Percentiles rank a stretch among this genome's conserved stretches.
phyloP scores from a whole-genome alignment of 2,329 filamentous ascomycete genomes.

The Ophiostoma sp. region DNA sequence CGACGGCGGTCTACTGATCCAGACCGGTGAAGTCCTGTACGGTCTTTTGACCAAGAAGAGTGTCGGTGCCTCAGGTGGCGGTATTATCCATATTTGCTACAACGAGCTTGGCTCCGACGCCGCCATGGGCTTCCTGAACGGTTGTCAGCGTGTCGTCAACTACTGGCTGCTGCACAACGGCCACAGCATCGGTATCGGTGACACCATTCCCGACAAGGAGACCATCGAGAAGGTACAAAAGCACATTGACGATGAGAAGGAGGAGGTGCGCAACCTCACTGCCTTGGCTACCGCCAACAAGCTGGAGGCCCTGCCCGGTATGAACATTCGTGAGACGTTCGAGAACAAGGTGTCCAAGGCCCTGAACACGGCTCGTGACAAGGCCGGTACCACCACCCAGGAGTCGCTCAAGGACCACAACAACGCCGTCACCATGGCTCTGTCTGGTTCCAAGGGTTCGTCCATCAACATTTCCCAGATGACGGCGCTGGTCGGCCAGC shows the following conservation, averaged over 20 bases:
- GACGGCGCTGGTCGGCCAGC: slow-evolving; percentile 95
- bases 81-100: slow-evolving; percentile 92
- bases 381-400: slow-evolving; percentile 87
- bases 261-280: slow-evolving; percentile 70
- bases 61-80: slow-evolving; percentile 81
- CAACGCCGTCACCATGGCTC: slow-evolving; percentile 94
- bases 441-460: slow-evolving; percentile 95
- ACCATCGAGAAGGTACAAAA: slow-evolving; percentile 82
- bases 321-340: slow-evolving; percentile 98
- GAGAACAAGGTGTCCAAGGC: slow-evolving; percentile 95
- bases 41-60: slow-evolving; percentile 91
- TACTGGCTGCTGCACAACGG: slow-evolving; percentile 97
- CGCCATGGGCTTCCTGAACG: slow-evolving; percentile 93
- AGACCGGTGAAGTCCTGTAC: slow-evolving; percentile 83
- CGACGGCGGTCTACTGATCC: slow-evolving; percentile 76
- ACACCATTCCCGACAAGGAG: slow-evolving; percentile 83
- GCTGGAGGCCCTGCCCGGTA: slow-evolving; percentile 89
- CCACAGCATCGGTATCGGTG: slow-evolving; percentile 96
- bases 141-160: slow-evolving; percentile 87
- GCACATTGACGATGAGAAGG: slow-evolving; percentile 76
- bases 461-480: slow-evolving; percentile 99
- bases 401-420: slow-evolving; percentile 91
- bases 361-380: slow-evolving; percentile 91
- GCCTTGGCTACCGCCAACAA: slow-evolving; percentile 74
- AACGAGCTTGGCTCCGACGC: slow-evolving; percentile 85